Conservation (phyloP, 352 stramenopile genomes). For the Phytophthora melonis region DNA sequence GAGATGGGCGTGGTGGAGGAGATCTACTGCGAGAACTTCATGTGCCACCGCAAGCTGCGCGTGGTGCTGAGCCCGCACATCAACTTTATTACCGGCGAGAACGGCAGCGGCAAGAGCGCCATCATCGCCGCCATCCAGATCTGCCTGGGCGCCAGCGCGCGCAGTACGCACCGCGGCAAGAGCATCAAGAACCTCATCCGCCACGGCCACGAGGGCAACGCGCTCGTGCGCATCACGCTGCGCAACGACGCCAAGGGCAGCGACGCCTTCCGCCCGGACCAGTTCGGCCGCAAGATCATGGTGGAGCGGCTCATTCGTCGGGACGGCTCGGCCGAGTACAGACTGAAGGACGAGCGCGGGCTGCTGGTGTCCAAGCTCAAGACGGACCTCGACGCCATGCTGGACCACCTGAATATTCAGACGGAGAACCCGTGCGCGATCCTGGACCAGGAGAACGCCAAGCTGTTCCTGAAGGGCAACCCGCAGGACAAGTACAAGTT, state of each 20-base stretch:
- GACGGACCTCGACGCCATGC: slow-evolving; percentile 93
- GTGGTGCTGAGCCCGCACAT: slow-evolving; percentile 87
- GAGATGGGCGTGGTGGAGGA: slow-evolving; percentile 95
- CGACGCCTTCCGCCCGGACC: slow-evolving; percentile 92
- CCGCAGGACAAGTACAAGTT: slow-evolving; percentile 97
- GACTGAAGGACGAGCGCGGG: slow-evolving; percentile 72
- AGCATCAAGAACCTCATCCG: slow-evolving; percentile 97
- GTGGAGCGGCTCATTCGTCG: slow-evolving; percentile 93
- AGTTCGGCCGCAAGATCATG: slow-evolving; percentile 94
- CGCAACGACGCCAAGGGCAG: slow-evolving; percentile 90
- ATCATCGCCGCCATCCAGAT: slow-evolving; percentile 98
- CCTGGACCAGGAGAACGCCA: slow-evolving; percentile 98
- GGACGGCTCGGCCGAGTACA: slow-evolving; percentile 81
- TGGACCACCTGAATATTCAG: slow-evolving; percentile 95
- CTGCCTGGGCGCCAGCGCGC: slow-evolving; percentile 95
- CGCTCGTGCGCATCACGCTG: slow-evolving; percentile 93
- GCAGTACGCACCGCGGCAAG: slow-evolving; percentile 93
- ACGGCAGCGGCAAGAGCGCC: slow-evolving; percentile 96
- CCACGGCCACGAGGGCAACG: slow-evolving; percentile 87
- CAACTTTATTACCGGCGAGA: slow-evolving; percentile 93
- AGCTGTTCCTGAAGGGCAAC: slow-evolving; percentile 97
- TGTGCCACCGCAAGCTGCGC: slow-evolving; percentile 96
- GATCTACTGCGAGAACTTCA: slow-evolving; percentile 98
- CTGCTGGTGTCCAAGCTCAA: slow-evolving; percentile 87
- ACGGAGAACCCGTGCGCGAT: slow-evolving; percentile 98